Evolutionary conservation across 2,329 filamentous ascomycete species (phyloP), one percentile per base, ranked within the genome.

Genomic region (Aspergillus texensis): DNA sequence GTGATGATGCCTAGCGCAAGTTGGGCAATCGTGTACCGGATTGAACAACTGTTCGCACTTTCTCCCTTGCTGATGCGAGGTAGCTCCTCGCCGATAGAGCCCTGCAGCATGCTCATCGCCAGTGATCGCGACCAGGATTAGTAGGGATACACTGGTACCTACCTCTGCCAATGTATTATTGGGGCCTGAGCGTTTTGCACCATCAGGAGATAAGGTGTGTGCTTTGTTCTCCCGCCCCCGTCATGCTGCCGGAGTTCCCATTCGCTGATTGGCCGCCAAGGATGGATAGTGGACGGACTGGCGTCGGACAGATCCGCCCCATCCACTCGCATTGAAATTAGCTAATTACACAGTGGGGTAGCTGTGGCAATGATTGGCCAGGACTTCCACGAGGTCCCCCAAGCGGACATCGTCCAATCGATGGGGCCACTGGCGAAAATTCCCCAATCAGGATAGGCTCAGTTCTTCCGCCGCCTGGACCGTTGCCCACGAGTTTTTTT

Each of bases 401-500:
- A 24, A 28, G 12, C 46, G 24, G 24, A 12, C 14, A 52, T 52
- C 48, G 28, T 52, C 48, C 48, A 52, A 52, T 52, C 28, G 28
- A 32, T n/a, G 48, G 48, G 48, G 10, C 48, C 48, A 52, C 48
- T 28, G 60, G 45, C 45, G 60, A 64, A 59, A 62, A 59, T 24
- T 43, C 21, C 62, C 58, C 45, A 55, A 59, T 57, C 28, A 28
- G 64, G 62, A 59, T 64, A 66, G 53, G 62, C 46, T 57, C 16
- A n/a, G 32, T 28, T 30, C 34, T 48, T 55, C 46, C 39, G 32
- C 61, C 43, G 36, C 36, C 65, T 55, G 43, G 53, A 46, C 50
- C 39, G 48, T 52, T 52, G 10, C 28, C 48, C 48, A 52, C 48
- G 24, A 60, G 54, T 53, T 62, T 61, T 60, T 58, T 59, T 58